phyloP scores from a whole-genome alignment of 139 green algal species.

The Raphidocelis subcapitata region DNA sequence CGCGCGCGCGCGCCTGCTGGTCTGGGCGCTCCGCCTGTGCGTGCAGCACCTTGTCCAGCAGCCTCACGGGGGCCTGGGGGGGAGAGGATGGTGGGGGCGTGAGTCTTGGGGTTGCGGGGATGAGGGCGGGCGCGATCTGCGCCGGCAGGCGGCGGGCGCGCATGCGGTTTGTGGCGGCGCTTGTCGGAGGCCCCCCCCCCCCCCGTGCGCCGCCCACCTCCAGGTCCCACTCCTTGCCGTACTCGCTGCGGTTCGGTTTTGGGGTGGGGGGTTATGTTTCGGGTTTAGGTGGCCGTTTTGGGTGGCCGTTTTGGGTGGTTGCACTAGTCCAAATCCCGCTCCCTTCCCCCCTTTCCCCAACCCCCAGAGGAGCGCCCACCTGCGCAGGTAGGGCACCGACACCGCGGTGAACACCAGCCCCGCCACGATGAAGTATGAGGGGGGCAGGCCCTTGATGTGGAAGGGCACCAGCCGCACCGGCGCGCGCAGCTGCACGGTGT shows the following conservation, averaged over 20 bases:
- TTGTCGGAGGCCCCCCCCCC: too few species aligned
- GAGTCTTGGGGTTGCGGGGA: too few species aligned
- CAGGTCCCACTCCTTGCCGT: conserved; percentile 57
- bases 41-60: conserved; percentile 55
- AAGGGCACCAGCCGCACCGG: conserved; percentile 66
- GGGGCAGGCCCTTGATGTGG: conserved; percentile 65
- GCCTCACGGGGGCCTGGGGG: conserved; percentile 41
- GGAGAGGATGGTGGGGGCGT: too few species aligned
- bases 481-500: conserved; percentile 18
- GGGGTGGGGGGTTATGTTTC: too few species aligned
- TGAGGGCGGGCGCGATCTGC: too few species aligned
- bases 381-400: conserved; percentile 59
- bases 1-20: conserved; percentile 27
- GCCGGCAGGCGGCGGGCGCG: too few species aligned
- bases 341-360: not conserved
- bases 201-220: too few species aligned
- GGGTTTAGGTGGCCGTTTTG: too few species aligned
- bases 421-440: conserved; percentile 79
- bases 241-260: conserved; percentile 52
- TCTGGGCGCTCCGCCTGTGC: conserved; percentile 19
- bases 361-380: not conserved
- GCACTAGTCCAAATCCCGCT: too few species aligned
- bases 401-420: conserved; percentile 81
- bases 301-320: too few species aligned
- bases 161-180: too few species aligned